Evolutionary conservation across 1,284 basidiomycete species (phyloP).

Genomic region (Vanrija sp.): DNA sequence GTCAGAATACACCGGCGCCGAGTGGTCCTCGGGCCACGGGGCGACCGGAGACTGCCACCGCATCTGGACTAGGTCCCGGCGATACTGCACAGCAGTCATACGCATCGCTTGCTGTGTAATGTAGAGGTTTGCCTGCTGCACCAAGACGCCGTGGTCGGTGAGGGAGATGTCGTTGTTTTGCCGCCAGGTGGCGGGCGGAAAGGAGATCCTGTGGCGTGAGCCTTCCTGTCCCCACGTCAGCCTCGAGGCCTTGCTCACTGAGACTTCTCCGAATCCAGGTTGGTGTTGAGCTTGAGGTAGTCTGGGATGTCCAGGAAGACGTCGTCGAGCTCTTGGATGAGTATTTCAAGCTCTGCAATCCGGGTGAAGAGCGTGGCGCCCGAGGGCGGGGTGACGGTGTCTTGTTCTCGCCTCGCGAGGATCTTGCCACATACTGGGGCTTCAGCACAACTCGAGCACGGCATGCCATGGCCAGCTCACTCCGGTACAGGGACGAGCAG

Average conservation of each 20-base stretch:
- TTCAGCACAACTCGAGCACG: too few relatives aligned
- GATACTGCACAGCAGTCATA: neutral
- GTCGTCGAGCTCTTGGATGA: slow-evolving; percentile 3
- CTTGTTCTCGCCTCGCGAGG: neutral
- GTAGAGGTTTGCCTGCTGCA: slow-evolving; percentile 1
- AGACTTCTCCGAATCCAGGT: neutral
- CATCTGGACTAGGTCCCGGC: slow-evolving; percentile 1
- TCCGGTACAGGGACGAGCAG: neutral
- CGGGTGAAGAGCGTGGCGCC: neutral
- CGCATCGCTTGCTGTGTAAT: slow-evolving; percentile 1
- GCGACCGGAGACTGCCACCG: neutral
- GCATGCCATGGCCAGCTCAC: too few relatives aligned
- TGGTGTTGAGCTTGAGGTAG: neutral
- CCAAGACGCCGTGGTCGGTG: neutral
- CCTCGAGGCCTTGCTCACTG: neutral
- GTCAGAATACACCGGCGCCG: neutral
- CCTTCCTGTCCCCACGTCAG: too few relatives aligned
- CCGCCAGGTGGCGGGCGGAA: too few relatives aligned
- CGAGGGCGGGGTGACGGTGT: neutral
- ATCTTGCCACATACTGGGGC: neutral
- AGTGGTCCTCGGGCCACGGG: too few relatives aligned
- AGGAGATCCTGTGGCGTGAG: neutral
- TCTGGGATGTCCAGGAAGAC: neutral
- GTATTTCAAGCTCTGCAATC: neutral
- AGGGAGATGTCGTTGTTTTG: neutral